Evolutionary conservation across 176 grass and related monocot genomes (phyloP).

Genomic region (Phyllostachys edulis): DNA sequence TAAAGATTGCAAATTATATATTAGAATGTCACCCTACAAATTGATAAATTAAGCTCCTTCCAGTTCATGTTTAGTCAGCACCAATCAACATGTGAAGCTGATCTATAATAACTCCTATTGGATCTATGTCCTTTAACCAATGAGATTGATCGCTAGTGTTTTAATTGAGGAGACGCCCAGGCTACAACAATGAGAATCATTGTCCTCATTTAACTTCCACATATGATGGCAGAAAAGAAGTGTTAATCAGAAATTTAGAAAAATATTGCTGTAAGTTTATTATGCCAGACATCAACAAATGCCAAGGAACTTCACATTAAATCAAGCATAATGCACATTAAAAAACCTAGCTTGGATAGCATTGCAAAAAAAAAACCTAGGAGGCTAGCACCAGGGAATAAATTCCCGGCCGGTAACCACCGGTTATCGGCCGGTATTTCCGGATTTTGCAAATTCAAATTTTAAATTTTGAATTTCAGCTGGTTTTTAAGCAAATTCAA

Average conservation of each 20-base stretch:
- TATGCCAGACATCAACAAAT: background rate
- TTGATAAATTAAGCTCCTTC: slow-evolving; percentile 16
- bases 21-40: slow-evolving; percentile 15
- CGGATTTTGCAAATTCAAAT: no score
- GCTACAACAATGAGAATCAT: background rate
- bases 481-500: no score
- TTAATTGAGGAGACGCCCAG: background rate
- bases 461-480: no score
- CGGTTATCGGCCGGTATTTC: no score
- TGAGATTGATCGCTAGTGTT: background rate
- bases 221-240: slow-evolving; percentile 2
- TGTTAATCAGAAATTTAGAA: background rate
- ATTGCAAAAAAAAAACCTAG: background rate
- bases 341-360: background rate
- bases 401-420: no score
- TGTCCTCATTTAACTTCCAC: background rate
- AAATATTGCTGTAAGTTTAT: background rate
- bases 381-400: no score
- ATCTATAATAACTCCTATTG: background rate
- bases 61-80: slow-evolving; percentile 5
- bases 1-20: background rate
- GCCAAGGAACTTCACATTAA: background rate
- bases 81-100: background rate
- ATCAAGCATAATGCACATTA: background rate
- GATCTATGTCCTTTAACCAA: slow-evolving; percentile 19